Evolutionary conservation across 805 yeast genomes (phyloP).

Genomic region (Yarrowia sp.): DNA sequence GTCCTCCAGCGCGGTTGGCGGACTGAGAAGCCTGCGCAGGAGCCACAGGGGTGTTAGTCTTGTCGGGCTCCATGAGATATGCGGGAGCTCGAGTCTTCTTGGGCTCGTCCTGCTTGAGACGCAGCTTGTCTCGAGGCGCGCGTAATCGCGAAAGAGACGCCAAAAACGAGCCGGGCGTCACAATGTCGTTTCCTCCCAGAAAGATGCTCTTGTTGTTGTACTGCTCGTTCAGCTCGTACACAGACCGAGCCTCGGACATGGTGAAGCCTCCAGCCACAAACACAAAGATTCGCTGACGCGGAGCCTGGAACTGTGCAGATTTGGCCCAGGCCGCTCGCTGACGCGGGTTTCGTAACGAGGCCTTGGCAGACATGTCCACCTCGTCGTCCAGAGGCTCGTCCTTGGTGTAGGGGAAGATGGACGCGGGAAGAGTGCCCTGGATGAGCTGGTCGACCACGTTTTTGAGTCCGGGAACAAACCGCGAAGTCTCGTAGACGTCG

Average conservation of each 20-base stretch:
- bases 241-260: slow-evolving; percentile 72
- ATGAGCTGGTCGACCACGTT: slow-evolving; percentile 54
- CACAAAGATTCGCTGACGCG: slow-evolving; percentile 67
- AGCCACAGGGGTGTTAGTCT: slow-evolving; percentile 1
- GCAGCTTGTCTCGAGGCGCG: slow-evolving; percentile 36
- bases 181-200: slow-evolving; percentile 74
- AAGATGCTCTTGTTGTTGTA: slow-evolving; percentile 66
- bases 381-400: slow-evolving; percentile 54
- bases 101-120: slow-evolving; percentile 32
- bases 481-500: slow-evolving; percentile 43
- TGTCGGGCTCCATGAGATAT: slow-evolving; percentile 25
- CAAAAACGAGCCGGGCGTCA: slow-evolving; percentile 45
- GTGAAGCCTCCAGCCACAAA: slow-evolving; percentile 91
- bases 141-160: slow-evolving; percentile 36
- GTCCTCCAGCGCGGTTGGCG: not conserved
- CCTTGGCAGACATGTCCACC: slow-evolving; percentile 43
- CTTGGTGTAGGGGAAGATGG: slow-evolving; percentile 67
- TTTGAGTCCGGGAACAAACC: slow-evolving; percentile 70
- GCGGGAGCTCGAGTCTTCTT: slow-evolving; percentile 17
- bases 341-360: slow-evolving; percentile 63
- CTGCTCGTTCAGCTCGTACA: slow-evolving; percentile 62
- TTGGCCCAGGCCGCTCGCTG: slow-evolving; percentile 79
- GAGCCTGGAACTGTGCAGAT: slow-evolving; percentile 39
- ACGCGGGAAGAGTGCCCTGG: slow-evolving; percentile 51
- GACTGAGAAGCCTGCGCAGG: not conserved